phyloP scores from a whole-genome alignment of 2,329 filamentous ascomycete species.

The Furcasterigmium furcatum region DNA sequence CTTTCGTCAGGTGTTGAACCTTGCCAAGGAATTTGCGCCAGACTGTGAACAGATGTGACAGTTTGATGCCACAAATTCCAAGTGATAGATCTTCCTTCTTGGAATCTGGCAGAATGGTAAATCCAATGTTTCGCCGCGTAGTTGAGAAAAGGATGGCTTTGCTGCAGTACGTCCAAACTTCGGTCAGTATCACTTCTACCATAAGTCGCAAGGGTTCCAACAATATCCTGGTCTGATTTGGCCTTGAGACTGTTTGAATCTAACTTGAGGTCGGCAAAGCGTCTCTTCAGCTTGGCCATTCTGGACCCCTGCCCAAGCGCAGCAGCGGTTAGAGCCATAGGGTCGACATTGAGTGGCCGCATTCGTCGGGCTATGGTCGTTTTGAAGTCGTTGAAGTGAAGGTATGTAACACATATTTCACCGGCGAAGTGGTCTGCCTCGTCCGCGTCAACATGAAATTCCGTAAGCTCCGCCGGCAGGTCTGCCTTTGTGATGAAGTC shows the following conservation, averaged over 20 bases:
- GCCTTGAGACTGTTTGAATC: not conserved
- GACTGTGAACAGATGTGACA: too few relatives aligned
- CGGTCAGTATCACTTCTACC: not conserved
- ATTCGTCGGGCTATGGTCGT: constrained; percentile 13
- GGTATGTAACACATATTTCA: constrained; percentile 30
- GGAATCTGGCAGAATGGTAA: too few relatives aligned
- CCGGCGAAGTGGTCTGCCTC: constrained; percentile 21
- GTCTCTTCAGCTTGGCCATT: not conserved
- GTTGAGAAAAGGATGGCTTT: not conserved
- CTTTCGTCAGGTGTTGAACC: too few relatives aligned
- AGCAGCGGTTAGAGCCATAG: not conserved
- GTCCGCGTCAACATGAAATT: not conserved
- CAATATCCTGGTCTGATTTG: not conserved
- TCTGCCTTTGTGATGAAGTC: not conserved
- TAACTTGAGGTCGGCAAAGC: not conserved
- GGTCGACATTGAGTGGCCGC: too few relatives aligned
- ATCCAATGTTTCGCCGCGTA: too few relatives aligned
- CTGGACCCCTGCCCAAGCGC: not conserved
- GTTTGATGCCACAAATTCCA: too few relatives aligned
- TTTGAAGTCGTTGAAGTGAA: constrained; percentile 31
- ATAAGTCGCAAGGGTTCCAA: not conserved
- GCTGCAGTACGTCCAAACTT: not conserved
- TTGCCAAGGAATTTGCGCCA: too few relatives aligned
- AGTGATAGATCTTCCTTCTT: too few relatives aligned
- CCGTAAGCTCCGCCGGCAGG: not conserved